Base-by-base conservation (phyloP, 352 stramenopile species). In the Globisporangium orthogonon region DNA sequence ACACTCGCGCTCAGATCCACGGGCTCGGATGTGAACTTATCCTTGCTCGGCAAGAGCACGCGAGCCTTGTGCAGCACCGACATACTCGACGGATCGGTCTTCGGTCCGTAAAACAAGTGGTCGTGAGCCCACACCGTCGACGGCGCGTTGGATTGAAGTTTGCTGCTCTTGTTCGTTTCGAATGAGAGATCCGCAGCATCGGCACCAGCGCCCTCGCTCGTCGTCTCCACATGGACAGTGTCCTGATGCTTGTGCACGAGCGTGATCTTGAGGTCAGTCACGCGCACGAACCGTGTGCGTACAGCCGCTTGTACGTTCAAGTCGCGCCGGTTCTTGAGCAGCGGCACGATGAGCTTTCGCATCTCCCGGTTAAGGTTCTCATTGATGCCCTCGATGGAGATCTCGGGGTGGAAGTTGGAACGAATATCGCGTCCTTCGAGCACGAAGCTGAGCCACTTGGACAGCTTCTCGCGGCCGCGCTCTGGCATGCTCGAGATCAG, bases 401-500 rank as follows among this genome's bases (percentile, higher is more conserved):
- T 70, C 49, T 88, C 76, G 0, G 80, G 80, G 47, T 88, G 74
- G 59, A 90, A 88, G 41, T 87, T 83, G 1, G 77, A 65, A 44
- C 80, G 77, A 52, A 90, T 90, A 40, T 90, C 77, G 7, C 76
- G 76, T 1, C 80, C 77, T 67, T 86, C 77, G 0, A 90, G 61
- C 28, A 90, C 76, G 47, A 87, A 90, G 28, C 67, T 67, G 40
- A 90, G 70, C 79, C 79, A 90, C 51, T 90, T 88, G 17, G 70
- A 69, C 50, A 90, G 78, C 52, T 87, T 88, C 60, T 81, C 73
- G 44, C 72, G 70, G 0, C 80, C 73, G 58, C 65, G 76, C 43
- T 84, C 80, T 1, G 77, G 77, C 74, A 90, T 82, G 47, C 60
- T 84, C n/a, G 63, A 63, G 50, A 88, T 83, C 41, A 90, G 58